phyloP scores from a whole-genome alignment of 352 stramenopile genomes.

The Lagenidium sp. region DNA sequence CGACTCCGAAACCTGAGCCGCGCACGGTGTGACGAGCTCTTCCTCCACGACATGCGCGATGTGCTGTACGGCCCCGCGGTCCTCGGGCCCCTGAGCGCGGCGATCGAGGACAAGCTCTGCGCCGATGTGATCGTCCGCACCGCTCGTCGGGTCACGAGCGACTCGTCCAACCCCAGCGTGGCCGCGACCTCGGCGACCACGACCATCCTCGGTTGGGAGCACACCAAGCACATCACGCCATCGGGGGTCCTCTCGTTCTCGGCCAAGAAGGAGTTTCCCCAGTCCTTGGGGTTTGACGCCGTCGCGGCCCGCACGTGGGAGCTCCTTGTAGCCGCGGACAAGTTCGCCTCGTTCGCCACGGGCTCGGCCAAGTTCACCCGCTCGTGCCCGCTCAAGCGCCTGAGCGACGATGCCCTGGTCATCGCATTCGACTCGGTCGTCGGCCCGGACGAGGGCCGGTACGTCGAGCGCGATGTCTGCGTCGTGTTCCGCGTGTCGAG shows the following conservation, averaged over 20 bases:
- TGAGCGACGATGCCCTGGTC: slow-evolving; percentile 11
- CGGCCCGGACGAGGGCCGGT: not conserved
- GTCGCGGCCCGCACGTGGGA: slow-evolving; percentile 8
- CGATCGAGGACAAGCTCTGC: slow-evolving; percentile 11
- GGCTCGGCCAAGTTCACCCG: not conserved
- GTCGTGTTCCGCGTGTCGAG: slow-evolving; percentile 12
- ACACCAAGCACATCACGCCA: slow-evolving; percentile 1
- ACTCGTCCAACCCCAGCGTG: not conserved
- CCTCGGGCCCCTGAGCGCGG: slow-evolving; percentile 4
- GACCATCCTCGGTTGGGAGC: slow-evolving; percentile 9
- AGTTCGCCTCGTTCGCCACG: slow-evolving; percentile 7
- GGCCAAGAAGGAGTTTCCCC: slow-evolving; percentile 7
- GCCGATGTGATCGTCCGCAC: slow-evolving; percentile 11
- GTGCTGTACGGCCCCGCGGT: slow-evolving; percentile 6
- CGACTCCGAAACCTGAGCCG: slow-evolving; percentile 3
- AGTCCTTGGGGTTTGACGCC: not conserved
- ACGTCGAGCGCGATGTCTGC: slow-evolving; percentile 9
- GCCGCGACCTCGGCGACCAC: not conserved
- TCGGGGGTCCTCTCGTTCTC: slow-evolving; percentile 7
- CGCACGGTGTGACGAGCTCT: slow-evolving; percentile 7
- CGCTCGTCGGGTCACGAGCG: slow-evolving; percentile 7
- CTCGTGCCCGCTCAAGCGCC: slow-evolving; percentile 9
- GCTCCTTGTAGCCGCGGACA: slow-evolving; percentile 1
- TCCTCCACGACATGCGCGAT: slow-evolving; percentile 9
- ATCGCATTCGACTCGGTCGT: slow-evolving; percentile 11